A percentile compares a stretch with the other conserved stretches of the same genome.
Evolutionary conservation across 139 green algal genomes (phyloP).

Genomic region (Chlamydomonas schloesseri): DNA sequence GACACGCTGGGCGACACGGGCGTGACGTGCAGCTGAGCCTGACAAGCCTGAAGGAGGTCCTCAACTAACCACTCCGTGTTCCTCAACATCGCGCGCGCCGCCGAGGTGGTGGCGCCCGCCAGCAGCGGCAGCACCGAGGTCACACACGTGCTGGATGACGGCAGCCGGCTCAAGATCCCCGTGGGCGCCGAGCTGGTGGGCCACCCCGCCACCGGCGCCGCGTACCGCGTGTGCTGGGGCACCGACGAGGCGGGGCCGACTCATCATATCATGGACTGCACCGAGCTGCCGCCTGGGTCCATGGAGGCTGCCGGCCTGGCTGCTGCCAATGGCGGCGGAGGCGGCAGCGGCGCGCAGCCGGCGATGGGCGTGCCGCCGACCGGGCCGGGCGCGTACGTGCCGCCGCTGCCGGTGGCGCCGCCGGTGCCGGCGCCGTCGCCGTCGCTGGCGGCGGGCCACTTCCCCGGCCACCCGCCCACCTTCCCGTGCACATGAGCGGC

Average conservation of each 20-base stretch:
- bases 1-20: conserved; percentile 68
- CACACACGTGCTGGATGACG: conserved; percentile 51
- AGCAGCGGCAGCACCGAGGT: conserved; percentile 42
- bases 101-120: conserved; percentile 74
- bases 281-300: not conserved
- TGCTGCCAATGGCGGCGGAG: too few relatives aligned
- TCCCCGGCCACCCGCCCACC: too few relatives aligned
- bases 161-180: conserved; percentile 59
- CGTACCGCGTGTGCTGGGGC: conserved; percentile 68
- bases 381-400: not conserved
- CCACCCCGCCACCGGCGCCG: conserved; percentile 39
- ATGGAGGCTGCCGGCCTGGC: not conserved
- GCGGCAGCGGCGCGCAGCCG: too few relatives aligned
- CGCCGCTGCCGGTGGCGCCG: not conserved
- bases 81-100: conserved; percentile 81
- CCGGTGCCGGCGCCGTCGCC: conserved; percentile 5
- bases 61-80: too few relatives aligned
- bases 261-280: conserved; percentile 65
- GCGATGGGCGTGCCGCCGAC: not conserved
- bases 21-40: conserved; percentile 82
- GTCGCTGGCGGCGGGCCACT: conserved; percentile 7
- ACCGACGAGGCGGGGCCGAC: conserved; percentile 74
- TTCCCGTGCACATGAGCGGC: not conserved
- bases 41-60: conserved; percentile 82
- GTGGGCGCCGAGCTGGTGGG: conserved; percentile 64